Base-by-base conservation (phyloP, 345 rosid genomes). In the Salix caprea region DNA sequence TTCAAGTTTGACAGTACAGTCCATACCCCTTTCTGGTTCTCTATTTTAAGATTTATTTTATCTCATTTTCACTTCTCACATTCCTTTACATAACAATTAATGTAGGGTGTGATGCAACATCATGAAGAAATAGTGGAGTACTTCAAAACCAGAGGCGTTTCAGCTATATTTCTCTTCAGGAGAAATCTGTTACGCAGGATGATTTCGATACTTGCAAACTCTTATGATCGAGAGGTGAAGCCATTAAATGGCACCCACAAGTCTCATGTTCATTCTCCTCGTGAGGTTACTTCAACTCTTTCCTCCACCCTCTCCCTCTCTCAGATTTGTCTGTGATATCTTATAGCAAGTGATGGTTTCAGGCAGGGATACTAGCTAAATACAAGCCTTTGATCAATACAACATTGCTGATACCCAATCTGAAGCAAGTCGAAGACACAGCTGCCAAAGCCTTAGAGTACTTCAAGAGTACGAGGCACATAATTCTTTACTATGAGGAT, bases 161-260 rank as follows among this genome's bases (percentile, higher is more conserved):
- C 98, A 15, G 89, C 94, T 24, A 86, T 96, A 66, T 94, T 94
- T 76, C 97, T 96, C 70, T 93, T 96, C 70, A 80, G 99, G 80
- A 92, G 97, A 85, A 96, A 96, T 86, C 92, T 93, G 13, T 84
- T 96, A 82, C 93, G 97, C 3, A 84, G 98, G 77, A 90, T 90
- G 92, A 92, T 96, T 77, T 96, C 99, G 5, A 89, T 96, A 54
- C 93, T 96, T 19, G 99, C 99, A 60, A 96, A 96, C 78, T 91
- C 91, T 36, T 94, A 96, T 54, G 99, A 96, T 79, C 89, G 91
- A 83, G 85, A 86, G 74, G 89, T 82, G 58, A 96, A 92, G 88
- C 86, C 70, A 65, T 82, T 96, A 42, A 96, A 96, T 42, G 99
- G 97, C 60, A 96, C 97, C 72, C 99, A 94, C 88, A 96, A 94